Percentiles rank a stretch among this genome's conserved stretches.
Conservation (phyloP, 1,139 yeast genomes). For the Yueomyces sp. region DNA sequence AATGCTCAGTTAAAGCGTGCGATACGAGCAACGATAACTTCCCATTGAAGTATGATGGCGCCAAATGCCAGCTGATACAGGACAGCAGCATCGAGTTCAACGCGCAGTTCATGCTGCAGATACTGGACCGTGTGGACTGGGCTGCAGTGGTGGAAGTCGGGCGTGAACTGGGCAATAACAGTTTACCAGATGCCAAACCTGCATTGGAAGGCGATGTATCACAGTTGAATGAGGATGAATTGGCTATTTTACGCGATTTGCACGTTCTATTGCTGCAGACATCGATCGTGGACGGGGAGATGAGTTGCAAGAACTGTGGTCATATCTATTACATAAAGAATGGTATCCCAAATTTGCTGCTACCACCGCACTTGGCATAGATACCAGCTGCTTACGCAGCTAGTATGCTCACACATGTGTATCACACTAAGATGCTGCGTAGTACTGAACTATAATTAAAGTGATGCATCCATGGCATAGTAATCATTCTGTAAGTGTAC, state of each 20-base stretch:
- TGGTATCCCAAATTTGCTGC: slow-evolving; percentile 82
- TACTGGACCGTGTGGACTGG: slow-evolving; percentile 85
- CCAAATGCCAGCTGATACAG: slow-evolving; percentile 58
- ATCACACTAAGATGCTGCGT: too few species aligned
- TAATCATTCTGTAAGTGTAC: too few species aligned
- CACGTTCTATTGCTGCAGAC: slow-evolving; percentile 77
- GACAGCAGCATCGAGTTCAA: slow-evolving; percentile 69
- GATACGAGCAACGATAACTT: slow-evolving; percentile 63
- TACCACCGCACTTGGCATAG: slow-evolving; percentile 82
- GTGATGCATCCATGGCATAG: too few species aligned
- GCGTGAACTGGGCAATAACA: slow-evolving; percentile 51
- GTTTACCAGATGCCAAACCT: slow-evolving; percentile 47
- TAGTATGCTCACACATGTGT: too few species aligned
- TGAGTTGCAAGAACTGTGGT: slow-evolving; percentile 77
- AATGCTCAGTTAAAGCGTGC: slow-evolving; percentile 81
- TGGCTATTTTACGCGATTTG: slow-evolving; percentile 55
- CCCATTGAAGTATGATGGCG: slow-evolving; percentile 52
- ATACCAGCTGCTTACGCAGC: background rate
- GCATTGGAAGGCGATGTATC: slow-evolving; percentile 14
- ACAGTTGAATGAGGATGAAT: slow-evolving; percentile 33
- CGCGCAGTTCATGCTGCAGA: slow-evolving; percentile 64
- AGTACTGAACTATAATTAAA: too few species aligned
- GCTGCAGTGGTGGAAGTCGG: slow-evolving; percentile 69
- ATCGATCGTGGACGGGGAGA: slow-evolving; percentile 73
- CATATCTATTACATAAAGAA: slow-evolving; percentile 85